These are phyloP conservation scores for Sporisorium graminicola DNA, from an alignment of 1,284 basidiomycete genomes.

Conservation along the genomic window DNA sequence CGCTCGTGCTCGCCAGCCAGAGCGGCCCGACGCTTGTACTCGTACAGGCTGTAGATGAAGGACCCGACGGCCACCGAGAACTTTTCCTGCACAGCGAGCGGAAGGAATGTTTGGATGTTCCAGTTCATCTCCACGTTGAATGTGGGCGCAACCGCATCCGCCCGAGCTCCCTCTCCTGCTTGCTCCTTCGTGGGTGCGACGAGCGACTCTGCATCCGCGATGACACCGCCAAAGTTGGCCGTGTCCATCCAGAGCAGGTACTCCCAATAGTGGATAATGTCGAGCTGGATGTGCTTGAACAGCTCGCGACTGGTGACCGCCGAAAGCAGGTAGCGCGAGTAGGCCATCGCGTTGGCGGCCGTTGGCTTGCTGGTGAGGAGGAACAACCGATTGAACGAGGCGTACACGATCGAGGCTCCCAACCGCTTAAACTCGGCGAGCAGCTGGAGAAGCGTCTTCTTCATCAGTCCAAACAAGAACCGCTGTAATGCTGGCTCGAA, in stretches of 20 bases:
- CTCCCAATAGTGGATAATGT: slow-evolving; percentile 92
- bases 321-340: slow-evolving; percentile 90
- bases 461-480: slow-evolving; percentile 95
- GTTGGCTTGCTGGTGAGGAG: slow-evolving; percentile 92
- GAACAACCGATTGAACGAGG: slow-evolving; percentile 91
- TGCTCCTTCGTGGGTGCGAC: slow-evolving; percentile 9
- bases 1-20: slow-evolving; percentile 72
- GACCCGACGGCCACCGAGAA: slow-evolving; percentile 82
- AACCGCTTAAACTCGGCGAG: slow-evolving; percentile 96
- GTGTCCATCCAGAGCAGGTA: slow-evolving; percentile 95
- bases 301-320: slow-evolving; percentile 94
- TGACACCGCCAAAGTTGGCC: slow-evolving; percentile 90
- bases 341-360: slow-evolving; percentile 92
- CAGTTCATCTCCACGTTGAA: slow-evolving; percentile 81
- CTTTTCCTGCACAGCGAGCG: slow-evolving; percentile 82
- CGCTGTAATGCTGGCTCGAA: slow-evolving; percentile 94
- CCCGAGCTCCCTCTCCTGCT: slow-evolving; percentile 72
- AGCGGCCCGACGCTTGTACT: slow-evolving; percentile 77
- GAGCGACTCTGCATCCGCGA: slow-evolving; percentile 71
- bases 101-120: slow-evolving; percentile 94
- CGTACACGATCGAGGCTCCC: slow-evolving; percentile 88
- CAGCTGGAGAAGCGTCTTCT: slow-evolving; percentile 96
- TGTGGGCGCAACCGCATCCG: slow-evolving; percentile 66
- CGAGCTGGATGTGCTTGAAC: slow-evolving; percentile 91
- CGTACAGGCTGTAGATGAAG: slow-evolving; percentile 88